Conservation (phyloP, 768 basidiomycete genomes). For the Strobilomyces confusus region DNA sequence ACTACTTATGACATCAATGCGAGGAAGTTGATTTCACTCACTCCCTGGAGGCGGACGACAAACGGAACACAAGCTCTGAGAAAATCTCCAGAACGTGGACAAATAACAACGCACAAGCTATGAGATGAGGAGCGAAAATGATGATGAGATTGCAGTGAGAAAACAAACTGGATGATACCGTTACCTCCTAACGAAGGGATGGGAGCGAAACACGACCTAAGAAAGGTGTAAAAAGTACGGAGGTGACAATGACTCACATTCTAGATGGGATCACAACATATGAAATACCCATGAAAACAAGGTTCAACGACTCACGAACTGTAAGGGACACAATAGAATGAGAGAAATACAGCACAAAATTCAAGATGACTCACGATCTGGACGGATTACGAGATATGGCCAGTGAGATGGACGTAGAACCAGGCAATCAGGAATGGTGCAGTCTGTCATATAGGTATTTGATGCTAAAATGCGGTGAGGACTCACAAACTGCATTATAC, state of each 20-base stretch:
- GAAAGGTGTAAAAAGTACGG: neutral
- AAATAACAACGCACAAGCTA: neutral
- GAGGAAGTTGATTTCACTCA: neutral
- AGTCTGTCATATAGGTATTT: too few relatives aligned
- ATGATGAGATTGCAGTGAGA: neutral
- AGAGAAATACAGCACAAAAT: too few relatives aligned
- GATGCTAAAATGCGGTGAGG: too few relatives aligned
- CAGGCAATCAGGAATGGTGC: neutral
- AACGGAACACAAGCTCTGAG: too few relatives aligned
- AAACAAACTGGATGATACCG: neutral
- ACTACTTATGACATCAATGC: neutral
- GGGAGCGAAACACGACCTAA: neutral
- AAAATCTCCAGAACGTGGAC: too few relatives aligned
- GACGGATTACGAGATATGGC: too few relatives aligned
- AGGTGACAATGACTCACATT: neutral
- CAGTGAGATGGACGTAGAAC: neutral
- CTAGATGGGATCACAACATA: neutral
- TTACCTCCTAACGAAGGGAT: neutral
- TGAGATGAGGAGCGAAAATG: neutral
- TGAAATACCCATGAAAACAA: neutral
- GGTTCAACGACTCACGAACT: too few relatives aligned
- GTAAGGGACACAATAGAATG: too few relatives aligned
- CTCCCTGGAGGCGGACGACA: neutral
- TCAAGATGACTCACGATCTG: too few relatives aligned
- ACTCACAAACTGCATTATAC: too few relatives aligned